These are phyloP conservation scores for Zelopaecilomyces penicillatus DNA, from an alignment of 2,329 filamentous ascomycete species.

Conservation along the genomic window DNA sequence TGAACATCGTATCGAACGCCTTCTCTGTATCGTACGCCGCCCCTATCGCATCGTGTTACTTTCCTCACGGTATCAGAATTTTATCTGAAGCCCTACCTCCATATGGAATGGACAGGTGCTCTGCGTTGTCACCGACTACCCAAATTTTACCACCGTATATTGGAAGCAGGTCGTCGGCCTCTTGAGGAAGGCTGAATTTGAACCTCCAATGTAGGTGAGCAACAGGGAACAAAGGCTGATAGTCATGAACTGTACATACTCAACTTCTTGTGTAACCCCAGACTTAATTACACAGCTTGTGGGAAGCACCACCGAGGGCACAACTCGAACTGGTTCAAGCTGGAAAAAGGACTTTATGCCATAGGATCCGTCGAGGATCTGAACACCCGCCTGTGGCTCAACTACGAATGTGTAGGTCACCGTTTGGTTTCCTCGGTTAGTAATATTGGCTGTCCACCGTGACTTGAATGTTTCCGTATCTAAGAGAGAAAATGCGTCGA, in stretches of 20 bases:
- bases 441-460: constrained; percentile 29
- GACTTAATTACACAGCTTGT: constrained; percentile 18
- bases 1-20: constrained; percentile 29
- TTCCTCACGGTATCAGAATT: background rate
- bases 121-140: constrained; percentile 30
- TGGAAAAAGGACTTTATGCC: constrained; percentile 20
- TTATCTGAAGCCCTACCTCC: constrained; percentile 18
- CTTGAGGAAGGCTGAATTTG: constrained; percentile 19
- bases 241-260: constrained; percentile 12
- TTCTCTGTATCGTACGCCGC: constrained; percentile 30
- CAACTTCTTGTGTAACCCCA: constrained; percentile 19
- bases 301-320: constrained; percentile 22
- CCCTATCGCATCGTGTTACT: constrained; percentile 13
- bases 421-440: constrained; percentile 32
- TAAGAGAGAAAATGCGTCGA: constrained; percentile 38
- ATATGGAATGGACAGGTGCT: constrained; percentile 34
- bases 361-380: constrained; percentile 22
- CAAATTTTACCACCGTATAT: constrained; percentile 37
- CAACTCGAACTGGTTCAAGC: constrained; percentile 19
- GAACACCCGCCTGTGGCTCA: constrained; percentile 32
- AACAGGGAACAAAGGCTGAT: background rate
- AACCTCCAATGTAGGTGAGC: constrained; percentile 15
- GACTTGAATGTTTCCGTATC: constrained; percentile 37
- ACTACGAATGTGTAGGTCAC: constrained; percentile 33
- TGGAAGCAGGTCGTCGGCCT: constrained; percentile 27